Conservation (phyloP, 2,329 filamentous ascomycete species). For the Chalaropsis thielavioides region DNA sequence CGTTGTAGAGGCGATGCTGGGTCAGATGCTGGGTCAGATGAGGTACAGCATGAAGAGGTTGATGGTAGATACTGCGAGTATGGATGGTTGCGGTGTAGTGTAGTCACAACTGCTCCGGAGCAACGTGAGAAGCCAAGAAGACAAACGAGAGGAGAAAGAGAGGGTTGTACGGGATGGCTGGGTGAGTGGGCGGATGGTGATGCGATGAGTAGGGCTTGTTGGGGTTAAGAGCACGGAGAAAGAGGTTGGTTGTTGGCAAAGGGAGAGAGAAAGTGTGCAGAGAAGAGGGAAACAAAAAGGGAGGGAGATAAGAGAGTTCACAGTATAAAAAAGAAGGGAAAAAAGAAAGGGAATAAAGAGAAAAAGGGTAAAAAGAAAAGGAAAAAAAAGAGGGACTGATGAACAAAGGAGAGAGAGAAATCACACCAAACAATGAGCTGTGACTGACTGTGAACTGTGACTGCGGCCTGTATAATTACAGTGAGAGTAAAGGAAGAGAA, state of each 20-base stretch:
- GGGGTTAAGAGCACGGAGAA: neutral
- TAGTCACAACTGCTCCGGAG: neutral
- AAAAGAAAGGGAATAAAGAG: neutral
- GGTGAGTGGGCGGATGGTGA: neutral
- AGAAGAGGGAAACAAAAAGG: conserved; percentile 1
- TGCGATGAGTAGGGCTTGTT: neutral
- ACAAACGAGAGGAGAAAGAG: neutral
- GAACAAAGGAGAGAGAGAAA: neutral
- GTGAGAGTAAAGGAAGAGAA: neutral
- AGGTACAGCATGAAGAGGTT: neutral
- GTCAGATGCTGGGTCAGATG: neutral
- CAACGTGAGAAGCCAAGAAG: neutral
- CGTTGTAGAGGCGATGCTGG: neutral
- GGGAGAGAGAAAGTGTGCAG: neutral
- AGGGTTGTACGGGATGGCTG: neutral
- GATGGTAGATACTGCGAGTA: neutral
- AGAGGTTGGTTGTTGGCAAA: neutral
- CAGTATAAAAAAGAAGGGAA: neutral
- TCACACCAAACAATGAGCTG: no score
- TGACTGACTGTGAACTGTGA: neutral
- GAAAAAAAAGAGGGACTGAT: neutral
- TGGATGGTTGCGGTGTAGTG: neutral
- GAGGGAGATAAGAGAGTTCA: neutral
- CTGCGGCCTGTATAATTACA: neutral
- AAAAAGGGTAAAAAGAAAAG: conserved; percentile 8